Conservation (phyloP, 2,329 filamentous ascomycete genomes). For the Talaromyces marneffei region DNA sequence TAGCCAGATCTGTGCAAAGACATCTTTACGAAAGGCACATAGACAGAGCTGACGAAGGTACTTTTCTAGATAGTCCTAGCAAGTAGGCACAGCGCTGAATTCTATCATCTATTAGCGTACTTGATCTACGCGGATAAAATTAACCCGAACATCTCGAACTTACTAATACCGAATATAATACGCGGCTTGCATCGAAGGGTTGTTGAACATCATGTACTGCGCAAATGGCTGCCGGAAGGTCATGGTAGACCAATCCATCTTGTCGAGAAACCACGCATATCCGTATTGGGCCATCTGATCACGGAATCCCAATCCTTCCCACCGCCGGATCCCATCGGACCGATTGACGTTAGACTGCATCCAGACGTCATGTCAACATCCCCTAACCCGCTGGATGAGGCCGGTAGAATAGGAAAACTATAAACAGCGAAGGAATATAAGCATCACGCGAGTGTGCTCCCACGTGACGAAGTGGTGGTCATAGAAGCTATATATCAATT, state of each 20-base stretch:
- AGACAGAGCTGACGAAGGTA: not conserved
- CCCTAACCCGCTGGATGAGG: not conserved
- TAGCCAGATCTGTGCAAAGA: not conserved
- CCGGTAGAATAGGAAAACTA: not conserved
- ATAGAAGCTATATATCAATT: not conserved
- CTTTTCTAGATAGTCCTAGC: not conserved
- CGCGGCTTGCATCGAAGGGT: not conserved
- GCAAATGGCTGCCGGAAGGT: not conserved
- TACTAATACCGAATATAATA: too few species aligned
- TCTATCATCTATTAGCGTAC: too few species aligned
- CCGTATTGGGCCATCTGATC: not conserved
- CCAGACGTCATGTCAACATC: not conserved
- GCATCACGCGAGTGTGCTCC: not conserved
- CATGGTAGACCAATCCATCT: not conserved
- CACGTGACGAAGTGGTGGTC: not conserved
- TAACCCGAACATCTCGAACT: not conserved
- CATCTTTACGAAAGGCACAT: not conserved
- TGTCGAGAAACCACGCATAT: not conserved
- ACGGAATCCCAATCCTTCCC: not conserved
- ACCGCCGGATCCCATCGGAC: too few species aligned
- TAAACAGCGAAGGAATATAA: not conserved
- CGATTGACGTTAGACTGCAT: too few species aligned
- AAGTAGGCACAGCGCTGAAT: too few species aligned
- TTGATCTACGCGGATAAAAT: too few species aligned
- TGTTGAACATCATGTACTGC: not conserved